phyloP scores from a whole-genome alignment of 495 filamentous ascomycete species.

The Staphylotrichum longicolle region DNA sequence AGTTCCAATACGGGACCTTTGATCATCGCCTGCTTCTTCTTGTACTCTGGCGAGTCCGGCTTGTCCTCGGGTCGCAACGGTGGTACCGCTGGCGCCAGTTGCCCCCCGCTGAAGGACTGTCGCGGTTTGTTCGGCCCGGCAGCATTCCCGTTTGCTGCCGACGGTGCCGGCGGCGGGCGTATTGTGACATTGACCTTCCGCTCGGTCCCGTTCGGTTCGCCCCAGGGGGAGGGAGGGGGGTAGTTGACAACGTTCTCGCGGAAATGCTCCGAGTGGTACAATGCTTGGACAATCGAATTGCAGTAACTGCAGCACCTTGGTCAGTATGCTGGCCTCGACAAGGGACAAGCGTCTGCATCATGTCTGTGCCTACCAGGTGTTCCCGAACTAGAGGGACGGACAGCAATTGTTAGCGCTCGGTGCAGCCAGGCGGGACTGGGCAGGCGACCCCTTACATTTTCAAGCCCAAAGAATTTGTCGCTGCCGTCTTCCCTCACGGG shows the following conservation, averaged over 20 bases:
- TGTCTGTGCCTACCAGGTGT: constrained; percentile 73
- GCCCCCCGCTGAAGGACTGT: constrained; percentile 43
- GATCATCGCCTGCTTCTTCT: constrained; percentile 90
- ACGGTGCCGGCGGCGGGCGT: constrained; percentile 39
- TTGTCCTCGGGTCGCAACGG: constrained; percentile 60
- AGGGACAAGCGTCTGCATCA: background rate
- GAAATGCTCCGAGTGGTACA: constrained; percentile 93
- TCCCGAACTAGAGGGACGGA: constrained; percentile 70
- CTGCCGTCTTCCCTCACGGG: constrained; percentile 81
- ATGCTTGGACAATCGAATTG: constrained; percentile 95
- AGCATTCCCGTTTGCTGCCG: constrained; percentile 41
- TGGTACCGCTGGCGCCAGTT: constrained; percentile 35
- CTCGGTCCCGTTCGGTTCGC: constrained; percentile 44
- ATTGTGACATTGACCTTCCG: constrained; percentile 51
- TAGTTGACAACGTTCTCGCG: constrained; percentile 94
- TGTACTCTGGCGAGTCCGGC: constrained; percentile 87
- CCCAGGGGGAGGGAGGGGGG: constrained; percentile 56
- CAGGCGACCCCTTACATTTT: constrained; percentile 69
- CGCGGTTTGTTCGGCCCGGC: constrained; percentile 41
- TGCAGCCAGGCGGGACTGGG: constrained; percentile 3
- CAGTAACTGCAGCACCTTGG: constrained; percentile 67
- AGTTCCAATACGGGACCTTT: constrained; percentile 81
- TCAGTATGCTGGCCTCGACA: background rate
- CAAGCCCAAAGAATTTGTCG: constrained; percentile 97
- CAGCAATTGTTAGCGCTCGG: constrained; percentile 23